Evolutionary conservation across 2,329 filamentous ascomycete species (phyloP).

Genomic region (Coniosporium uncinatum): DNA sequence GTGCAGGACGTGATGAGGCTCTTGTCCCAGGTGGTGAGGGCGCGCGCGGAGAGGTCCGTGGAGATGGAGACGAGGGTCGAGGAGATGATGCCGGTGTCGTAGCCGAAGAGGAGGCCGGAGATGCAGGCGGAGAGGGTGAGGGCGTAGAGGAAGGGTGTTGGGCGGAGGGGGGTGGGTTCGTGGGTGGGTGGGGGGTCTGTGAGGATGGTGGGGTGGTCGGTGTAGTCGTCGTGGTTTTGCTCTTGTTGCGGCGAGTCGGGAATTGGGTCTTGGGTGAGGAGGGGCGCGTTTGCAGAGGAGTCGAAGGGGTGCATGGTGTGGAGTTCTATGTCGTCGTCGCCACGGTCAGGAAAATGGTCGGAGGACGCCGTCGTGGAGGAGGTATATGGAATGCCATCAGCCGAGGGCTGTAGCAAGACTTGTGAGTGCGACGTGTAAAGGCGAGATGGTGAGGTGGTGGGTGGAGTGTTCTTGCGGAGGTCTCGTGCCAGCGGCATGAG

Average conservation of each 20-base stretch:
- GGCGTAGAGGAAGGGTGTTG: conserved; percentile 43
- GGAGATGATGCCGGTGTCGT: conserved; percentile 58
- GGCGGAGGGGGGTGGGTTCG: conserved; percentile 1
- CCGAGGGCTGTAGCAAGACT: no score
- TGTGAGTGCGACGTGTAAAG: no score
- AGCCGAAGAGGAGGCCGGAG: conserved; percentile 54
- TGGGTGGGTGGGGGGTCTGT: background rate
- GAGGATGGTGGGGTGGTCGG: background rate
- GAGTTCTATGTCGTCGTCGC: no score
- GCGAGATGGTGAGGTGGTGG: no score
- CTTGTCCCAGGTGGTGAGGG: conserved; percentile 48
- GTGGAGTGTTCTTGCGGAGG: no score
- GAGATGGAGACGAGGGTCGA: conserved; percentile 52
- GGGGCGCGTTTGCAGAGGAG: background rate
- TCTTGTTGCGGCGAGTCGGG: no score
- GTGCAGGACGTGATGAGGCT: conserved; percentile 52
- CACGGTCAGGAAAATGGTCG: no score
- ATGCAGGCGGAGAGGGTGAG: conserved; percentile 52
- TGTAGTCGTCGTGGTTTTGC: background rate
- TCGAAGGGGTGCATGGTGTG: background rate
- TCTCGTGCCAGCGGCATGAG: no score
- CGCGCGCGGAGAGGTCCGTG: conserved; percentile 43
- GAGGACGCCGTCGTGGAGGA: no score
- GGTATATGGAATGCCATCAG: no score
- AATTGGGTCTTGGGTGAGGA: no score